Conservation (phyloP, 768 basidiomycete species). For the Suillus weaverae region DNA sequence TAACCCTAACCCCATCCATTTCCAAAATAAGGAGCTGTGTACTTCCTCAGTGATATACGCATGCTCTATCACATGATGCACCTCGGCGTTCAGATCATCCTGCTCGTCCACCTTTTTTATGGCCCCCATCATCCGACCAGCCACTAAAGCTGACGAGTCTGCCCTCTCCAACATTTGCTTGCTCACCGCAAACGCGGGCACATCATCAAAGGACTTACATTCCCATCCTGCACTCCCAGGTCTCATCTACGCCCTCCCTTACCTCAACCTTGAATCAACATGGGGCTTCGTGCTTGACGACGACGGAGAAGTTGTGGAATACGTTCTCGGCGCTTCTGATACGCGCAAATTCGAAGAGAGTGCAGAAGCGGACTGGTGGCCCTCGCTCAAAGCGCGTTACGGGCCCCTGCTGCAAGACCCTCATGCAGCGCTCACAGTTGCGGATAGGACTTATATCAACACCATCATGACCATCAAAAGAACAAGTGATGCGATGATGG, state of each 20-base stretch:
- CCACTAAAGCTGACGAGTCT: constrained; percentile 50
- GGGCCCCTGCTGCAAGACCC: constrained; percentile 23
- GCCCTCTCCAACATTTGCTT: constrained; percentile 73
- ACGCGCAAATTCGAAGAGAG: constrained; percentile 63
- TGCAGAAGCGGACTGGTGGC: constrained; percentile 65
- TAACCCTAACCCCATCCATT: constrained; percentile 42
- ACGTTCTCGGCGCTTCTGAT: constrained; percentile 66
- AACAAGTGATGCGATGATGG: constrained; percentile 53
- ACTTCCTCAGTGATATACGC: background rate
- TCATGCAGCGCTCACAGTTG: constrained; percentile 16
- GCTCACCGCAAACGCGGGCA: constrained; percentile 70
- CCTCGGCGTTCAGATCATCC: background rate
- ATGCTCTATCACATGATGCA: background rate
- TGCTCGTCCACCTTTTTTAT: constrained; percentile 14
- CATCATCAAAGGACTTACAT: constrained; percentile 62
- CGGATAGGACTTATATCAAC: constrained; percentile 33
- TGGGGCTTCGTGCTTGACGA: constrained; percentile 78
- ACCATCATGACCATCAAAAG: constrained; percentile 36
- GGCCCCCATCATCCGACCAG: constrained; percentile 55
- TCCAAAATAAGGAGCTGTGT: background rate
- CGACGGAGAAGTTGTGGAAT: constrained; percentile 60
- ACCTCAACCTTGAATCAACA: constrained; percentile 57
- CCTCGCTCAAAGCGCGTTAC: constrained; percentile 57
- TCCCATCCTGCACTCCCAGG: constrained; percentile 66
- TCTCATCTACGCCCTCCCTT: constrained; percentile 73